Percentiles rank a stretch among this genome's conserved stretches.
Evolutionary conservation across 306 rosid genomes (phyloP).

Genomic region (Prunus mira): DNA sequence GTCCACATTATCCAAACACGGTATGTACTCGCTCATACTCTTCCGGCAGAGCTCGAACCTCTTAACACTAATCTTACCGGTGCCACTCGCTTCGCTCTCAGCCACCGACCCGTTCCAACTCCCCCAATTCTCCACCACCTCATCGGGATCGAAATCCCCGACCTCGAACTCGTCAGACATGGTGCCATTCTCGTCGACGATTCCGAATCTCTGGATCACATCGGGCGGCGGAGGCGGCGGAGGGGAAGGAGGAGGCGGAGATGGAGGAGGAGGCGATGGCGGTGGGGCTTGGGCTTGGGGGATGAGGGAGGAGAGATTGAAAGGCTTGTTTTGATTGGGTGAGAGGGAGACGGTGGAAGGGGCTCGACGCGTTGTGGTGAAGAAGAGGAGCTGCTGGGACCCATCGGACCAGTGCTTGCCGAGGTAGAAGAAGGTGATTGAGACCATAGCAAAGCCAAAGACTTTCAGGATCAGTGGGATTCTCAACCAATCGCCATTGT

Average conservation of each 20-base stretch:
- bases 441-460: constrained; percentile 41
- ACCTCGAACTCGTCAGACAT: constrained; percentile 81
- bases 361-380: constrained; percentile 28
- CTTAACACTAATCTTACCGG: constrained; percentile 30
- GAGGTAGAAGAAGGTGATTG: constrained; percentile 60
- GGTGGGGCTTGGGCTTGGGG: constrained; percentile 20
- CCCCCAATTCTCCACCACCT: constrained; percentile 69
- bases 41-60: constrained; percentile 57
- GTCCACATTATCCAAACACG: constrained; percentile 77
- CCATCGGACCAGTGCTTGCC: constrained; percentile 79
- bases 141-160: constrained; percentile 61
- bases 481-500: constrained; percentile 40
- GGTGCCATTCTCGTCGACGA: constrained; percentile 78
- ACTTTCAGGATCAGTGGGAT: constrained; percentile 37
- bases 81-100: constrained; percentile 22
- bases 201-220: constrained; percentile 52
- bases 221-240: constrained; percentile 30
- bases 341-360: constrained; percentile 48
- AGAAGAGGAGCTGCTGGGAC: constrained; percentile 71
- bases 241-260: constrained; percentile 6
- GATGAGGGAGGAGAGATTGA: constrained; percentile 47
- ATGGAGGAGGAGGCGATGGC: constrained; percentile 8
- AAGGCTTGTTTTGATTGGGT: constrained; percentile 49
- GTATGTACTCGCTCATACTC: constrained; percentile 73
- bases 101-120: constrained; percentile 47